Base-by-base conservation (phyloP, 1,139 yeast genomes). In the Lodderomyces margitis region DNA sequence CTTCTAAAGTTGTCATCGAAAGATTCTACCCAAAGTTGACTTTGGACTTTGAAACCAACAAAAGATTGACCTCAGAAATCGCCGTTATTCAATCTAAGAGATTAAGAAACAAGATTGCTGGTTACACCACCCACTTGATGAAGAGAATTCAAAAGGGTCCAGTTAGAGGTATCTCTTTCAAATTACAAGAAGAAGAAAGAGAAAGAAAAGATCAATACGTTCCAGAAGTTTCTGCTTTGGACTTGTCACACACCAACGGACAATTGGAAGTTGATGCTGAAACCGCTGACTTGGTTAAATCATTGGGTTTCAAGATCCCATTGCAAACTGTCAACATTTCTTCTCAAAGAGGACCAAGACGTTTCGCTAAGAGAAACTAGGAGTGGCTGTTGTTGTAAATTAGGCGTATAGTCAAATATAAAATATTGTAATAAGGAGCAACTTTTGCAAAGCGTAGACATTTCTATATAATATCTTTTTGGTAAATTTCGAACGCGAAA, bases 71-170 rank as follows among this genome's bases (percentile, higher is more conserved):
- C 66, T 86, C 88, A 68, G 97, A 94, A 78, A 88, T 94, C 67
- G 98, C 99, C 64, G 91, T 87, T 75, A 94, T 94, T 72, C 97
- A 94, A 78, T 88, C 98, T 68, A 94, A 94, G 87, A 91, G 98
- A 81, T 87, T 94, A 75, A 92, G 98, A 84, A 94, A 94, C 94
- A 92, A 92, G 89, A 94, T 92, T 70, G 98, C 99, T 74, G 99
- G 99, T 74, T 92, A 91, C 96, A 92, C 98, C 78, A 92, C 98
- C 70, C 99, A 92, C 79, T 85, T 92, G 78, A 94, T 92, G 98
- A 91, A 88, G 85, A 91, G 99, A 83, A 92, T 92, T 71, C 98
- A 94, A 80, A 92, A 92, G 84, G 99, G 99, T 70, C 98, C 99
- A 81, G 99, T 92, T 65, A 91, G 98, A 85, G 99, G 99, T 82